Conservation (phyloP, 192 early-diverging fungal genomes). For the Paraglomus occultum region DNA sequence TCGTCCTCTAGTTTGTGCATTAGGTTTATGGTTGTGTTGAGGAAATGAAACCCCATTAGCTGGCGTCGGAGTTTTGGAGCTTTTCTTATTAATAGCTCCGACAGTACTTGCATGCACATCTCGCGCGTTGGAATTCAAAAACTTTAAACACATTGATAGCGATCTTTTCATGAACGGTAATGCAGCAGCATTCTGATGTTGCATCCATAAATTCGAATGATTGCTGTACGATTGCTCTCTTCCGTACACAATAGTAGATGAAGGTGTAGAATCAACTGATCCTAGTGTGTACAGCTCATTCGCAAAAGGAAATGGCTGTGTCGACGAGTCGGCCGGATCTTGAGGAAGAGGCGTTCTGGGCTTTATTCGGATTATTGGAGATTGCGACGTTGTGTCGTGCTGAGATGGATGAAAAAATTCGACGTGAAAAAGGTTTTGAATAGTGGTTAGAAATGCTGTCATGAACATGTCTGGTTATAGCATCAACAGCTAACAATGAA, state of each 20-base stretch:
- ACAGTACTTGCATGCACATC: not conserved
- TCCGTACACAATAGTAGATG: not conserved
- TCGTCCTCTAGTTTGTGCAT: too few species aligned
- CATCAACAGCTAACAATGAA: not conserved
- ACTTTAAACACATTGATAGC: not conserved
- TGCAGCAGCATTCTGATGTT: slow-evolving; percentile 1
- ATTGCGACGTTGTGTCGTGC: slow-evolving; percentile 27
- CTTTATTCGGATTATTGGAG: slow-evolving; percentile 40
- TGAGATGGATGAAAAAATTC: not conserved
- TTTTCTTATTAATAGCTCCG: too few species aligned
- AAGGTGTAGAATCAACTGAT: not conserved
- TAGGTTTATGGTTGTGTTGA: too few species aligned
- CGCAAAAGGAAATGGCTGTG: too few species aligned
- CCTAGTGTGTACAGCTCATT: not conserved
- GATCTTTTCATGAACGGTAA: not conserved
- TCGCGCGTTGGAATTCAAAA: not conserved
- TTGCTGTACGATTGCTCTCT: too few species aligned
- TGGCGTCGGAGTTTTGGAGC: too few species aligned
- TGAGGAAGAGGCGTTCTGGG: slow-evolving; percentile 41
- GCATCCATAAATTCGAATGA: slow-evolving; percentile 7
- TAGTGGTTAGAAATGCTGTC: not conserved
- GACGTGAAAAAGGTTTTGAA: not conserved
- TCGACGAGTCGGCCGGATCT: slow-evolving; percentile 15
- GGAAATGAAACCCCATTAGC: too few species aligned
- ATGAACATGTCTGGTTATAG: not conserved